Percentiles rank a stretch among this genome's conserved stretches.
These are phyloP conservation scores for Corymbia calophylla DNA, from an alignment of 441 rosid genomes.

Conservation along the genomic window DNA sequence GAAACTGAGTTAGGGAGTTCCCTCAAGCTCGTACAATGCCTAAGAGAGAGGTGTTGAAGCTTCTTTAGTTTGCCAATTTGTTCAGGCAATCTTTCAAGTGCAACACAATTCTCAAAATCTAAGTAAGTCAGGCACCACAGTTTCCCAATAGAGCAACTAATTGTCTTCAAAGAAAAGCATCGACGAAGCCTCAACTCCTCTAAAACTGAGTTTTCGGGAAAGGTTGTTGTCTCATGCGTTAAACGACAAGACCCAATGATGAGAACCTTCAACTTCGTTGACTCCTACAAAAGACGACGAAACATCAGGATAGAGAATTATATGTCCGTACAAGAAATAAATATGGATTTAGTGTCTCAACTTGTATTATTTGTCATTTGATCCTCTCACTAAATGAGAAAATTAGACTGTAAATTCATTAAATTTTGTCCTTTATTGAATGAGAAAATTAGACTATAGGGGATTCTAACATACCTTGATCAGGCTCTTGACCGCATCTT, in stretches of 20 bases:
- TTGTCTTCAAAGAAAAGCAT: rapidly evolving
- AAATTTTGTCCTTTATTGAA: background rate
- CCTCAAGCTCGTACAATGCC: rapidly evolving
- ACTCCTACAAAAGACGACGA: background rate
- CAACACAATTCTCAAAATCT: rapidly evolving
- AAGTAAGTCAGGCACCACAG: background rate
- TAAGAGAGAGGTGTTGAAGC: background rate
- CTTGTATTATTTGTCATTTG: background rate
- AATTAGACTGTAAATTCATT: background rate
- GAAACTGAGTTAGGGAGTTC: background rate
- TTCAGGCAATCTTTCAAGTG: background rate
- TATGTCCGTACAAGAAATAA: background rate
- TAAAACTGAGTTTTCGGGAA: rapidly evolving
- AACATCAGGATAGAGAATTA: background rate
- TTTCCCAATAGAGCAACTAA: background rate
- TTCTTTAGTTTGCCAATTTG: background rate
- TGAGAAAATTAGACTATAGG: background rate
- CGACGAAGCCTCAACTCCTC: rapidly evolving
- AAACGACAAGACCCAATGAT: rapidly evolving
- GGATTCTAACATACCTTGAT: background rate
- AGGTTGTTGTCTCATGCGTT: rapidly evolving
- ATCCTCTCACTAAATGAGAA: background rate
- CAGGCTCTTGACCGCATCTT: background rate
- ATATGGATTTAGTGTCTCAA: background rate
- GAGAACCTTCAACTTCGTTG: background rate